phyloP scores from a whole-genome alignment of 2,329 filamentous ascomycete species.

The Mycosphaerella sp. region DNA sequence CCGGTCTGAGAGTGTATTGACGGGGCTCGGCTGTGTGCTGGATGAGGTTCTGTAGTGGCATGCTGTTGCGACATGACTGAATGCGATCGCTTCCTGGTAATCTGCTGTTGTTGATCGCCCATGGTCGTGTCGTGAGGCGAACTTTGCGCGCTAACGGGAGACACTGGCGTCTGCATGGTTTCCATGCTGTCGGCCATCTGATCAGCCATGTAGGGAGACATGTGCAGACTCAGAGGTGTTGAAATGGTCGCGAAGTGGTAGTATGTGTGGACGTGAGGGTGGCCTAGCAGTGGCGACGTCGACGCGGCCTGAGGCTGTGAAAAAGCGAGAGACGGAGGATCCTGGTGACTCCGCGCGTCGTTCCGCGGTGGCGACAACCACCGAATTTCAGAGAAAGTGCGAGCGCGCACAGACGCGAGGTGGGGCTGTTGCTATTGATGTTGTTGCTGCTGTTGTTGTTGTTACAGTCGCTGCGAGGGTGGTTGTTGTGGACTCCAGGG shows the following conservation, averaged over 20 bases:
- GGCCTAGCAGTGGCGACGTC: slow-evolving; percentile 18
- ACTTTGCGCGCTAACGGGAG: slow-evolving; percentile 23
- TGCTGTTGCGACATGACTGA: slow-evolving; percentile 26
- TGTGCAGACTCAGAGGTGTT: slow-evolving; percentile 6
- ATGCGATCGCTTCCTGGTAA: slow-evolving; percentile 29
- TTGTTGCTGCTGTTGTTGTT: neutral
- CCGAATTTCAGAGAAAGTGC: neutral
- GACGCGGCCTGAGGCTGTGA: slow-evolving; percentile 25
- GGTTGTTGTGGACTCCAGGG: neutral
- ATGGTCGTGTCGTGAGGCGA: slow-evolving; percentile 22
- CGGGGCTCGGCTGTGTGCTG: slow-evolving; percentile 9
- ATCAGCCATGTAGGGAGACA: slow-evolving; percentile 16
- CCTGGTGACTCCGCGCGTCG: neutral
- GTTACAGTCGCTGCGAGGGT: no score
- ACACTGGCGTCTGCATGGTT: slow-evolving; percentile 24
- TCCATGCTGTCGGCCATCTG: slow-evolving; percentile 5
- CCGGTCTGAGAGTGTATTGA: slow-evolving; percentile 13
- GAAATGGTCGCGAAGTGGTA: slow-evolving; percentile 10
- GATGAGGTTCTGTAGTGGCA: neutral
- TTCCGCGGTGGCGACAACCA: neutral
- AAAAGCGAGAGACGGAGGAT: slow-evolving; percentile 19
- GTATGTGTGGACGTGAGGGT: neutral
- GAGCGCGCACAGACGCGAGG: neutral
- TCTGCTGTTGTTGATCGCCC: slow-evolving; percentile 20
- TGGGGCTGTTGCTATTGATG: neutral